Evolutionary conservation across 805 yeast genomes (phyloP), one percentile per base, ranked within the genome.

Genomic region (Candida andamanensis): DNA sequence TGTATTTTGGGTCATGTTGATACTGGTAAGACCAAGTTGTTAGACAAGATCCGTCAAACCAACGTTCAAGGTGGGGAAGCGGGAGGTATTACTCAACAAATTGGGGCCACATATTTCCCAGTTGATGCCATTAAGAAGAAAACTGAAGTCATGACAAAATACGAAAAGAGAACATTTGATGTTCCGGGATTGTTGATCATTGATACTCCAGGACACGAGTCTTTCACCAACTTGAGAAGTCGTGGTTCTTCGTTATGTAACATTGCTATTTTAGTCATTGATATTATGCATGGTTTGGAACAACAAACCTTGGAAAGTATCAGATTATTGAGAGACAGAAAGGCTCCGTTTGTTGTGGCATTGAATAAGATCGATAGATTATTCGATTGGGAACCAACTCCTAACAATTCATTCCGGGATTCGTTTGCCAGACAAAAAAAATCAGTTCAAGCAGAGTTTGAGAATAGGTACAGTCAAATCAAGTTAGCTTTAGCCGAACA

Each of bases 41-140:
- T 92, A 58, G 99, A 92, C 58, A 92, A 92, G 64, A 80, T 92
- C 48, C 90, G 99, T 69, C 97, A 90, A 69, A 92, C 97, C 25
- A 92, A 92, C 55, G 99, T 92, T 40, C 99, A 92, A 70, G 99
- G 97, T 60, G 99, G 98, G 56, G 99, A 92, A 69, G 99, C 99
- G 35, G 99, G 99, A 71, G 99, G 99, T 71, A 92, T 92, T 60
- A 92, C 99, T 44, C 99, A 92, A 74, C 99, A 92, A 67, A 92
- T 92, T 56, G 99, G 99, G 77, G 99, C 99, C 35, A 92, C 99
- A 15, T 92, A 92, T 60, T 92, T 92, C 85, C 98, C 98, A 40
- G 87, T 92, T 46, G 94, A 83, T 18, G 87, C 97, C 26, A 85
- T 92, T 52, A 80, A 80, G 60, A 78, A 78, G 54, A 92, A 92